Base-by-base conservation (phyloP, 2,329 filamentous ascomycete genomes). In the Helotiales sp. region DNA sequence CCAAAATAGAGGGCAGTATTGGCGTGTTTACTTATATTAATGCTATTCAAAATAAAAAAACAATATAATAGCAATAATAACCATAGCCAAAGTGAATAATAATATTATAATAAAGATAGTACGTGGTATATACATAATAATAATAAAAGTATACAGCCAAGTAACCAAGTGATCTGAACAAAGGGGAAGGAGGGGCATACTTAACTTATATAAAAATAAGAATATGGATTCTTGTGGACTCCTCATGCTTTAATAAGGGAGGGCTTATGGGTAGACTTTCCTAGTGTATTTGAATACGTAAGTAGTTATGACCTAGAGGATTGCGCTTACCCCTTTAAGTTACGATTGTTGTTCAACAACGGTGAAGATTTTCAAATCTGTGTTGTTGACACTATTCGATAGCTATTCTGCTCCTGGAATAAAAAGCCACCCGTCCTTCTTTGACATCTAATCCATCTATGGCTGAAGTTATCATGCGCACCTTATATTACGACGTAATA, bases 131-230 rank as follows among this genome's bases (percentile, higher is more conserved):
- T 55, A 34, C 6, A 55, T 55, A n/a, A 34, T 55, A 7, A 55
- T 55, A 55, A 7, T 55, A 55, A 20, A 55, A 55, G 30, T 55
- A 10, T 55, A 34, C 20, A 2, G n/a, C 6, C 1, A 55, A 8
- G n/a, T 32, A 55, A 55, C 17, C 6, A 55, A 55, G 52, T 37
- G 17, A 55, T 55, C 26, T 55, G 8, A 6, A 6, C n/a, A n/a
- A 6, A 50, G 24, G 47, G 22, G 43, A n/a, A n/a, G 20, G 20
- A 55, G 52, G 52, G 52, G 52, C 6, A 55, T 55, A 34, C 52
- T 55, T 55, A n/a, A 55, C 30, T 55, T 55, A 32, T n/a, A n/a
- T 54, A 55, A 55, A 55, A n/a, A 55, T 11, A 55, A 8, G 8
- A 34, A n/a, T 55, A 8, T 55, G 15, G 52, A 55, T 55, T 34